Percentiles rank a stretch among this genome's conserved stretches.
phyloP scores from a whole-genome alignment of 148 eudicot species.

The Vaccinium corymbosum region DNA sequence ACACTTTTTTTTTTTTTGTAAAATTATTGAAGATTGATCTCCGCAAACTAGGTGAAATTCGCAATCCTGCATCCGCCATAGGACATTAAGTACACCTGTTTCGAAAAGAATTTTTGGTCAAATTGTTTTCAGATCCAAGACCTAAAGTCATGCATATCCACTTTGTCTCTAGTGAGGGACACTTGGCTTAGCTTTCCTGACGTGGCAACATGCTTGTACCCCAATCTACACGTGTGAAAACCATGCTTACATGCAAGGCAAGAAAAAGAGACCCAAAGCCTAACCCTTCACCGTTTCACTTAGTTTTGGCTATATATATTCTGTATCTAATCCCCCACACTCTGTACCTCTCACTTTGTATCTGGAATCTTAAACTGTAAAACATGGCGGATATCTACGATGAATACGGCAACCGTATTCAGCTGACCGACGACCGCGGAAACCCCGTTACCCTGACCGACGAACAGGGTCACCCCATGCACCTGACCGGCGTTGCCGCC shows the following conservation, averaged over 20 bases:
- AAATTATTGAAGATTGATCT: too few species aligned
- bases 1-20: too few species aligned
- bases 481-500: constrained; percentile 58
- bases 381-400: constrained; percentile 69
- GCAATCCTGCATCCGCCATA: too few species aligned
- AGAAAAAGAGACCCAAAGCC: background rate
- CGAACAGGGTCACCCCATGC: constrained; percentile 69
- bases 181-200: background rate
- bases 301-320: background rate
- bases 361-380: background rate
- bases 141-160: background rate
- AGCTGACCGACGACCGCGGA: constrained; percentile 61
- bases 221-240: background rate
- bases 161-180: background rate
- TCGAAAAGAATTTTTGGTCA: too few species aligned
- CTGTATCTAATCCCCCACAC: too few species aligned
- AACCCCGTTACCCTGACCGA: constrained; percentile 68
- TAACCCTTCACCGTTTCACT: background rate
- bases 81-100: too few species aligned
- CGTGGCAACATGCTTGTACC: background rate
- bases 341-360: background rate
- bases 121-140: background rate
- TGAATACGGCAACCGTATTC: constrained; percentile 60
- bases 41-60: too few species aligned
- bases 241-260: constrained; percentile 4